Percentiles rank a stretch among this genome's conserved stretches.
phyloP scores from a whole-genome alignment of 768 basidiomycete genomes.

The Chalciporus chontae region DNA sequence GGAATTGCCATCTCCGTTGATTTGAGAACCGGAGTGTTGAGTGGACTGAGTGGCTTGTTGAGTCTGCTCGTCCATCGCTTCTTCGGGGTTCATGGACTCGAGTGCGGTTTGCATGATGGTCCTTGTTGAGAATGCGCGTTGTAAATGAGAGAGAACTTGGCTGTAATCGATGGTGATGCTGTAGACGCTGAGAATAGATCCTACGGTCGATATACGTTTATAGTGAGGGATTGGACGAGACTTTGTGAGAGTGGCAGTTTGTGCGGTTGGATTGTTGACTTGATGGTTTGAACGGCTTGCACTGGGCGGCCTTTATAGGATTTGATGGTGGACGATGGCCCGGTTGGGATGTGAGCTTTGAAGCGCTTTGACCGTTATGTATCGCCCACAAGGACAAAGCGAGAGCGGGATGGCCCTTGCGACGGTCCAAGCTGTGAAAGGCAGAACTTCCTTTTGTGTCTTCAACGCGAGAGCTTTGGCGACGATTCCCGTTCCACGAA shows the following conservation, averaged over 20 bases:
- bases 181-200: background rate
- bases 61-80: slow-evolving; percentile 29
- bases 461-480: background rate
- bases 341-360: slow-evolving; percentile 2
- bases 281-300: background rate
- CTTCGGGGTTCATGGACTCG: slow-evolving; percentile 27
- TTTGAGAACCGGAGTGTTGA: slow-evolving; percentile 32
- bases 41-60: slow-evolving; percentile 42
- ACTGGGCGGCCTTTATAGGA: slow-evolving; percentile 18
- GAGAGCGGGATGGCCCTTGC: background rate
- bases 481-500: slow-evolving; percentile 8
- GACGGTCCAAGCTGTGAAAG: slow-evolving; percentile 16
- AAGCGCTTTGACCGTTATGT: slow-evolving; percentile 9
- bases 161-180: background rate
- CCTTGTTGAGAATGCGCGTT: background rate
- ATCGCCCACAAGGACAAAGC: slow-evolving; percentile 21
- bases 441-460: slow-evolving; percentile 10
- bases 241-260: slow-evolving; percentile 1
- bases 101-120: slow-evolving; percentile 16
- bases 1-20: slow-evolving; percentile 14
- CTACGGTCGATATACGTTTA: slow-evolving; percentile 1
- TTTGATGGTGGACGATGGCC: background rate
- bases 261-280: background rate
- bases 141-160: too few species aligned
- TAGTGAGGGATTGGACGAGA: background rate